Evolutionary conservation across 306 rosid species (phyloP).

Genomic region (Cicer judaicum): DNA sequence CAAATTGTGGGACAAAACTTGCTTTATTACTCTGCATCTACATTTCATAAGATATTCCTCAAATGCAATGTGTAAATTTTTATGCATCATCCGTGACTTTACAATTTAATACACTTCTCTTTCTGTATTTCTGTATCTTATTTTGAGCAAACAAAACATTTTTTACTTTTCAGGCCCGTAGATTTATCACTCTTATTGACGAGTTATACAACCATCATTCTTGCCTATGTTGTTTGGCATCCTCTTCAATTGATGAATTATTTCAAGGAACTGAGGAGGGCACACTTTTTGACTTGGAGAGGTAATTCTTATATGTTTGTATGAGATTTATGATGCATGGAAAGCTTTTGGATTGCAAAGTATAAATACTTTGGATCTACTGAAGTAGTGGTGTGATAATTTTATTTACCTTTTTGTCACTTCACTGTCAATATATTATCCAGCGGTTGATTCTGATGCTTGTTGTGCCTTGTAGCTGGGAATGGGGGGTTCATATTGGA

Average conservation of each 20-base stretch:
- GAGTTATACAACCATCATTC: slow-evolving; percentile 96
- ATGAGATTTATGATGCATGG: slow-evolving; percentile 29
- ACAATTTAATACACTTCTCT: slow-evolving; percentile 24
- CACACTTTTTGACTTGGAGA: slow-evolving; percentile 90
- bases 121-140: slow-evolving; percentile 23
- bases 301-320: slow-evolving; percentile 54
- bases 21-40: slow-evolving; percentile 31
- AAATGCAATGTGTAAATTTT: slow-evolving; percentile 27
- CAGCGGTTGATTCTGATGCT: slow-evolving; percentile 27
- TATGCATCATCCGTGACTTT: slow-evolving; percentile 11
- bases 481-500: not conserved
- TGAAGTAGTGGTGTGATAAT: slow-evolving; percentile 7
- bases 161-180: slow-evolving; percentile 70
- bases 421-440: slow-evolving; percentile 34
- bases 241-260: slow-evolving; percentile 83
- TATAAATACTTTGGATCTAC: slow-evolving; percentile 27
- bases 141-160: slow-evolving; percentile 16
- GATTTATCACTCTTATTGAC: slow-evolving; percentile 89
- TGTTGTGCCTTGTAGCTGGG: slow-evolving; percentile 21
- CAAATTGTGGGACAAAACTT: slow-evolving; percentile 16
- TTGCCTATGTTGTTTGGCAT: slow-evolving; percentile 76
- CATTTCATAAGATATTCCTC: slow-evolving; percentile 28
- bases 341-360: slow-evolving; percentile 20
- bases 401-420: slow-evolving; percentile 10
- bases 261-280: slow-evolving; percentile 99